phyloP scores from a whole-genome alignment of 2,329 filamentous ascomycete genomes.

The Elsinoe arachidis region DNA sequence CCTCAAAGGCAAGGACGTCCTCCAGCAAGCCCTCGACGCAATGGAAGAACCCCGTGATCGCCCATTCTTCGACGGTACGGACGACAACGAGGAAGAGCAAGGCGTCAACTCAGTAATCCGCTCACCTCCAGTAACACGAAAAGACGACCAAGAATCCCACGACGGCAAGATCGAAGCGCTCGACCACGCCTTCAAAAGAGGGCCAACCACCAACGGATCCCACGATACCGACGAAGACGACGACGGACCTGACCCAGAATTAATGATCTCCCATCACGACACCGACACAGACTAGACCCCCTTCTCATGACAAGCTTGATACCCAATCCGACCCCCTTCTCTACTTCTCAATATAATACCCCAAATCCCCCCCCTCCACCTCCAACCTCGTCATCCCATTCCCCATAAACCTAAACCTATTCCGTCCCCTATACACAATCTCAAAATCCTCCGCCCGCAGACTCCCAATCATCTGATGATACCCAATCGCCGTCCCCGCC shows the following conservation, averaged over 20 bases:
- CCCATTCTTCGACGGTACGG: neutral
- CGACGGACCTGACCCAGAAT: constrained; percentile 40
- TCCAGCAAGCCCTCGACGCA: constrained; percentile 34
- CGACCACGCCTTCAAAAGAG: constrained; percentile 27
- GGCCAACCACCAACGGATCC: constrained; percentile 21
- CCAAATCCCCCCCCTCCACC: constrained; percentile 16
- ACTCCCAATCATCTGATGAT: constrained; percentile 27
- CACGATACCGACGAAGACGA: constrained; percentile 32
- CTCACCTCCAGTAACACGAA: neutral
- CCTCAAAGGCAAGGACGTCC: constrained; percentile 49
- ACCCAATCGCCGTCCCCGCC: constrained; percentile 22
- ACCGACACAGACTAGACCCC: constrained; percentile 22
- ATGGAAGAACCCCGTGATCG: constrained; percentile 2
- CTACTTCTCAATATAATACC: constrained; percentile 6
- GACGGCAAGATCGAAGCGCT: constrained; percentile 24
- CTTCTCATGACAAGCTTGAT: neutral
- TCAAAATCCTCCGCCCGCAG: constrained; percentile 43
- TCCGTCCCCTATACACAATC: constrained; percentile 36
- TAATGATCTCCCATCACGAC: constrained; percentile 41
- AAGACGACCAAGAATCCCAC: constrained; percentile 1
- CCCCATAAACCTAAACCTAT: constrained; percentile 41
- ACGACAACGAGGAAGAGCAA: constrained; percentile 13
- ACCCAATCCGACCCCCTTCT: constrained; percentile 10
- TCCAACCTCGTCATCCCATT: constrained; percentile 37
- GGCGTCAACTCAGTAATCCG: constrained; percentile 12